These are phyloP conservation scores for Epichloe sylvatica DNA, from an alignment of 2,329 filamentous ascomycete genomes.

Conservation along the genomic window DNA sequence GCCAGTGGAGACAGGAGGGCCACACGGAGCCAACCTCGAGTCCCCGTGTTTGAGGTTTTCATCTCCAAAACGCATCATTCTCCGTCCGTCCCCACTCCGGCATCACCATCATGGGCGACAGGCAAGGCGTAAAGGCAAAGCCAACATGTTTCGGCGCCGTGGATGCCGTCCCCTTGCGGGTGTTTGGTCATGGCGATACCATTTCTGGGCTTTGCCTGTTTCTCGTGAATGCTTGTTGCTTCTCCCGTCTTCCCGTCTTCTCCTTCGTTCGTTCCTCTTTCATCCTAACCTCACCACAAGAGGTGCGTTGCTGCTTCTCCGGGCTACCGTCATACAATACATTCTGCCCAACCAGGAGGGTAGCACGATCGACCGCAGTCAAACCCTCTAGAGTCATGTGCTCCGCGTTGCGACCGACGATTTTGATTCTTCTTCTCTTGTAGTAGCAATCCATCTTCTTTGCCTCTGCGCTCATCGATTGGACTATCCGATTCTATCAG, in stretches of 20 bases:
- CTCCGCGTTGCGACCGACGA: not conserved
- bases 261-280: not conserved
- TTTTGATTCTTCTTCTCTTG: not conserved
- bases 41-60: no score
- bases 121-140: not conserved
- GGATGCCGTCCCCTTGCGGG: not conserved
- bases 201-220: not conserved
- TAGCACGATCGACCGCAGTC: not conserved
- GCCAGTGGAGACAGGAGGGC: no score
- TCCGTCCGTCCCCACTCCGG: no score
- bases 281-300: not conserved
- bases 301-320: not conserved
- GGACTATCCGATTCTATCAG: constrained; percentile 23
- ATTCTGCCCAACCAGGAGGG: not conserved
- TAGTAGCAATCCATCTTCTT: constrained; percentile 5
- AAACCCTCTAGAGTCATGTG: not conserved
- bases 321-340: not conserved
- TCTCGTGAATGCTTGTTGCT: not conserved
- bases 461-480: constrained; percentile 31
- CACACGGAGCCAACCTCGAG: no score
- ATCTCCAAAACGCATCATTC: no score
- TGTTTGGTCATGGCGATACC: not conserved
- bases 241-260: not conserved
- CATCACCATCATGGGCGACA: no score
- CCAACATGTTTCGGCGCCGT: not conserved